These are phyloP conservation scores for Fomitopsis pinicola DNA, from an alignment of 1,284 basidiomycete genomes.

Conservation along the genomic window DNA sequence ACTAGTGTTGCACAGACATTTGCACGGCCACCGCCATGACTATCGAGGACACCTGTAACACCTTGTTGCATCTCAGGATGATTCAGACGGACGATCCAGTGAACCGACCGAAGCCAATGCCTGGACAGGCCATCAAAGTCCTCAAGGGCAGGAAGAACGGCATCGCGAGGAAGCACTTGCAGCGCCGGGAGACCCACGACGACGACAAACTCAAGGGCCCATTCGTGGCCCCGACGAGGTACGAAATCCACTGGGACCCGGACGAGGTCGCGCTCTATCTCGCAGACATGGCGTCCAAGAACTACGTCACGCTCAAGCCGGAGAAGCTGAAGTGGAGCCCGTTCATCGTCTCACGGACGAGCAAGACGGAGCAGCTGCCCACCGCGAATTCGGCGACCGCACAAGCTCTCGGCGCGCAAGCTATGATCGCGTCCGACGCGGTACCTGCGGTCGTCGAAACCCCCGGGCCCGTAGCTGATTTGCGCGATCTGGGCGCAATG, in stretches of 20 bases:
- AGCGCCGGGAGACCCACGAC: conserved; percentile 52
- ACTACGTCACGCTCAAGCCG: conserved; percentile 75
- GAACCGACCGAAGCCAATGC: conserved; percentile 53
- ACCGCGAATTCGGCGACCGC: conserved; percentile 23
- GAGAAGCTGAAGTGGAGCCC: conserved; percentile 95
- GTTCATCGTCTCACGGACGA: conserved; percentile 70
- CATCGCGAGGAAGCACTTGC: conserved; percentile 55
- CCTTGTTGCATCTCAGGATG: conserved; percentile 77
- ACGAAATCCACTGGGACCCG: conserved; percentile 75
- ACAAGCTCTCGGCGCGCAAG: conserved; percentile 19
- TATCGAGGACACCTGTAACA: conserved; percentile 80
- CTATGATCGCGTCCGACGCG: not conserved
- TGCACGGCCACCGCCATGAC: conserved; percentile 88
- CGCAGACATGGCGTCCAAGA: conserved; percentile 73
- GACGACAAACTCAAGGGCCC: conserved; percentile 45
- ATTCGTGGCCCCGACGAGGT: conserved; percentile 68
- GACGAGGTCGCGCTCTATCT: conserved; percentile 68
- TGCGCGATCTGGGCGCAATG: not conserved
- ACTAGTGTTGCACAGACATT: conserved; percentile 65
- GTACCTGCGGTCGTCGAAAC: not conserved
- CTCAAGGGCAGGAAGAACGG: conserved; percentile 68
- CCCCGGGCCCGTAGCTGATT: not conserved
- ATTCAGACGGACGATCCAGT: conserved; percentile 55
- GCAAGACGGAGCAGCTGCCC: conserved; percentile 36
- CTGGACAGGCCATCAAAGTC: conserved; percentile 71